Percentiles rank a stretch among this genome's conserved stretches.
Conservation (phyloP, 495 filamentous ascomycete genomes). For the Talaromyces thailandensis region DNA sequence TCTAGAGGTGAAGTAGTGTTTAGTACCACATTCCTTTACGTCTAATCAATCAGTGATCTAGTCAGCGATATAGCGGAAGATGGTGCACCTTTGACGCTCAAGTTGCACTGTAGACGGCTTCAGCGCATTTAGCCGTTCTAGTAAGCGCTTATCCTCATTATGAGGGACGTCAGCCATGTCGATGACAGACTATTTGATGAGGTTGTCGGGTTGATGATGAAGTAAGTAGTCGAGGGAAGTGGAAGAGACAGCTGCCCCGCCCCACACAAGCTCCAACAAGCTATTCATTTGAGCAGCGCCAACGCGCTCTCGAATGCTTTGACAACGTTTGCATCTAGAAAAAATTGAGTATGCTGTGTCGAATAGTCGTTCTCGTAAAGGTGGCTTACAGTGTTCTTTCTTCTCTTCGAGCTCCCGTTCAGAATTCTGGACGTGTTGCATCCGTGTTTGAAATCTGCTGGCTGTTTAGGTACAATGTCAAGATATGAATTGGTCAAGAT, state of each 20-base stretch:
- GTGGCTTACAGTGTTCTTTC: conserved; percentile 59
- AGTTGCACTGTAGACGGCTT: conserved; percentile 8
- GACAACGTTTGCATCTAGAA: conserved; percentile 64
- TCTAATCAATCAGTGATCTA: not conserved
- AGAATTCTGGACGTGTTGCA: conserved; percentile 60
- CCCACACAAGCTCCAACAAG: conserved; percentile 17
- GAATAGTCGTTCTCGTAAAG: not conserved
- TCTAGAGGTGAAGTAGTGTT: not conserved
- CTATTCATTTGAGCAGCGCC: conserved; percentile 50
- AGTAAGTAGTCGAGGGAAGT: not conserved
- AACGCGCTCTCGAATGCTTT: conserved; percentile 74
- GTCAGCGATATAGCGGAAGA: not conserved
- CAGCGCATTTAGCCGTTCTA: conserved; percentile 7
- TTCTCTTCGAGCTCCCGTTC: conserved; percentile 61
- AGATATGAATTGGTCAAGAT: not conserved
- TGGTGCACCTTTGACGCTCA: not conserved
- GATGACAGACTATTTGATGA: not conserved
- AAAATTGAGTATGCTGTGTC: not conserved
- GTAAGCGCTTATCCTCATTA: conserved; percentile 2
- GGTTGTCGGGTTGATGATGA: not conserved
- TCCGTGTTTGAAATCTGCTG: conserved; percentile 62
- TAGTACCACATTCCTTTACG: not conserved
- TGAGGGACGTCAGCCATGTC: conserved; percentile 1
- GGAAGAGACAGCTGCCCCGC: not conserved
- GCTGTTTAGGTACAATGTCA: not conserved